phyloP scores from a whole-genome alignment of 2,329 filamentous ascomycete species.

The Pyricularia pennisetigena region DNA sequence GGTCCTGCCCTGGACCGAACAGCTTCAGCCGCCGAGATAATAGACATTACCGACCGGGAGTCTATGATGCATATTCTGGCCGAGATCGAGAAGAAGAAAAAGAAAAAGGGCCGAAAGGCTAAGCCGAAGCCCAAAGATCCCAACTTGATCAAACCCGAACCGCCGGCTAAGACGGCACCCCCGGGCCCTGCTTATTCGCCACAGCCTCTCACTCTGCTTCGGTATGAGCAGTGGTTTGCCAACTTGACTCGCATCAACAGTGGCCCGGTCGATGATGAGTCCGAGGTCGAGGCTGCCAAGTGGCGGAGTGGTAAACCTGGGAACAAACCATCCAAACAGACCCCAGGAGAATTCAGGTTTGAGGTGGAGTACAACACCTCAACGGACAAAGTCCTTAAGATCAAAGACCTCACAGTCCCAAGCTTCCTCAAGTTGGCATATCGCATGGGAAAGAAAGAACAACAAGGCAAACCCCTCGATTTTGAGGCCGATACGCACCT shows the following conservation, averaged over 20 bases:
- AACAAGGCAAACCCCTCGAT: conserved; percentile 10
- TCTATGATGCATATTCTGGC: conserved; percentile 10
- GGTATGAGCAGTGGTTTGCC: conserved; percentile 86
- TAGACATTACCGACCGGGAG: conserved; percentile 11
- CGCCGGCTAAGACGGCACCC: conserved; percentile 60
- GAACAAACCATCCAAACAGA: conserved; percentile 43
- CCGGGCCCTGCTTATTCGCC: conserved; percentile 87
- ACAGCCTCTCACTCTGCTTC: conserved; percentile 67
- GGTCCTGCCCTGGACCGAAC: conserved; percentile 9
- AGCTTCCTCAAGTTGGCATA: conserved; percentile 73
- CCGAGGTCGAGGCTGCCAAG: conserved; percentile 19
- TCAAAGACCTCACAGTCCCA: conserved; percentile 76
- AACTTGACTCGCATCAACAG: conserved; percentile 90
- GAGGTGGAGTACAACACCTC: conserved; percentile 82
- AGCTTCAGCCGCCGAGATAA: conserved; percentile 14
- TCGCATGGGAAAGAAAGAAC: conserved; percentile 52
- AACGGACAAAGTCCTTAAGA: conserved; percentile 61
- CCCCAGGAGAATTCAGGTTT: conserved; percentile 58
- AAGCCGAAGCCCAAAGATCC: conserved; percentile 46
- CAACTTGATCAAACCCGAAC: conserved; percentile 55
- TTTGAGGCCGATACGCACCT: conserved; percentile 10
- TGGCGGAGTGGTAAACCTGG: conserved; percentile 56
- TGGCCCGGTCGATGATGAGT: conserved; percentile 34
- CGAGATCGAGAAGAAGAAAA: conserved; percentile 26
- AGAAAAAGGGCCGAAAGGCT: conserved; percentile 28